Conservation (phyloP, 257 asterid genomes). For the Verbascum thapsus region DNA sequence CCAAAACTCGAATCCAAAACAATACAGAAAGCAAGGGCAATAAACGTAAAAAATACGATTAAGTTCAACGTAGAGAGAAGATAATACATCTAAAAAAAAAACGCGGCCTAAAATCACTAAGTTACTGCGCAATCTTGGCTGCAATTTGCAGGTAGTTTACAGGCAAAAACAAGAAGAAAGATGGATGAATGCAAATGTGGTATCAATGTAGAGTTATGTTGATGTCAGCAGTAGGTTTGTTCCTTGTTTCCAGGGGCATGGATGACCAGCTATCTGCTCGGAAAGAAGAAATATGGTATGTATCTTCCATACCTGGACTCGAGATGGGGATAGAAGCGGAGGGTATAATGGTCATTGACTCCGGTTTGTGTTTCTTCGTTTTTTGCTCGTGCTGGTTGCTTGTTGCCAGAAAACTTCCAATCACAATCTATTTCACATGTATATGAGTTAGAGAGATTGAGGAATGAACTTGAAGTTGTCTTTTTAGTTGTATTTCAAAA, state of each 20-base stretch:
- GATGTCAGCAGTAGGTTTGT: conserved; percentile 50
- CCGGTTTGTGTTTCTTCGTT: conserved; percentile 62
- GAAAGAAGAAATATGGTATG: conserved; percentile 50
- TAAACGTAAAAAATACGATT: not conserved
- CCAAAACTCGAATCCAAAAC: not conserved
- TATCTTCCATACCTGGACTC: conserved; percentile 51
- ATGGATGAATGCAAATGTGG: no score
- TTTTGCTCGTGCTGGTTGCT: conserved; percentile 73
- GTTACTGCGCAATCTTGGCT: conserved; percentile 19
- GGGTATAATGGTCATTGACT: conserved; percentile 38
- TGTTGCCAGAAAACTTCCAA: conserved; percentile 79
- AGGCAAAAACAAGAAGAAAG: not conserved
- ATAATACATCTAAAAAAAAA: conserved; percentile 11
- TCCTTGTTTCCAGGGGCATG: conserved; percentile 39
- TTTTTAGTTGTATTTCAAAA: no score
- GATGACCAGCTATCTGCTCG: conserved; percentile 58
- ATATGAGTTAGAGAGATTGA: not conserved
- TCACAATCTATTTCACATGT: conserved; percentile 56
- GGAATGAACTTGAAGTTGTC: not conserved
- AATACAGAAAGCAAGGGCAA: not conserved
- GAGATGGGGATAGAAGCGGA: conserved; percentile 58
- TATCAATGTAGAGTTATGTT: conserved; percentile 1
- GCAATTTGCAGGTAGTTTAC: not conserved
- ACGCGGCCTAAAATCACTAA: conserved; percentile 13
- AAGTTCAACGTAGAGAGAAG: not conserved